Conservation (phyloP, 1,139 yeast species). For the Suhomyces bokatorum region DNA sequence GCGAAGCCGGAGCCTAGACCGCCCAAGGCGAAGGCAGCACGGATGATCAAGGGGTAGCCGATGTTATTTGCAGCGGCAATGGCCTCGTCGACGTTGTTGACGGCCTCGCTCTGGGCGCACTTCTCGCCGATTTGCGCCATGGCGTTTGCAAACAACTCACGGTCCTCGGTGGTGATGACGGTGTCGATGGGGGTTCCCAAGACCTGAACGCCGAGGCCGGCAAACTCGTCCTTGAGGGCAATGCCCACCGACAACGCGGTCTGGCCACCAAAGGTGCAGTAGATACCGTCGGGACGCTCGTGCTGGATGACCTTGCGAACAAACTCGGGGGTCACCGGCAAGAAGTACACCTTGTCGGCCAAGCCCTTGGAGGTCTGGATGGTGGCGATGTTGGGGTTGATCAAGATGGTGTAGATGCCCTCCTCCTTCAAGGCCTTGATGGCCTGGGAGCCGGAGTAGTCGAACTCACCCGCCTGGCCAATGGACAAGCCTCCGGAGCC, state of each 20-base stretch:
- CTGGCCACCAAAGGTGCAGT: slow-evolving; percentile 98
- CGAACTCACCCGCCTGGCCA: slow-evolving; percentile 99
- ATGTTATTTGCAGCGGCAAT: slow-evolving; percentile 79
- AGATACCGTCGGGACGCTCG: slow-evolving; percentile 96
- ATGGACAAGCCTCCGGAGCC: slow-evolving; percentile 99
- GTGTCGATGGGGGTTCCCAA: slow-evolving; percentile 97
- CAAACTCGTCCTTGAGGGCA: slow-evolving; percentile 92
- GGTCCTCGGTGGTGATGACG: slow-evolving; percentile 94
- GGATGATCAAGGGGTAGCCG: slow-evolving; percentile 94
- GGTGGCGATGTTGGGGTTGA: slow-evolving; percentile 97
- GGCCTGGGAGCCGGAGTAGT: slow-evolving; percentile 95
- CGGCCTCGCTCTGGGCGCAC: slow-evolving; percentile 92
- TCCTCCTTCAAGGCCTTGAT: slow-evolving; percentile 95
- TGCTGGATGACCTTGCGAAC: slow-evolving; percentile 92
- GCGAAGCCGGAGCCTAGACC: slow-evolving; percentile 99
- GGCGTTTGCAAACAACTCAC: slow-evolving; percentile 91
- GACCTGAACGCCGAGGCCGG: slow-evolving; percentile 85
- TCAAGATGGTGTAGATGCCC: slow-evolving; percentile 91
- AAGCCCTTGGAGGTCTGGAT: slow-evolving; percentile 97
- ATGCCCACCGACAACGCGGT: slow-evolving; percentile 97
- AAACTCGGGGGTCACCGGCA: slow-evolving; percentile 95
- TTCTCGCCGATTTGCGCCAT: slow-evolving; percentile 94
- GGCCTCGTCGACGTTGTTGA: slow-evolving; percentile 77
- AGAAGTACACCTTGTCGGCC: slow-evolving; percentile 95
- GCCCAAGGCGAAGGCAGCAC: slow-evolving; percentile 97